phyloP scores from a whole-genome alignment of 2,329 filamentous ascomycete species.

The Venturia nashicola region DNA sequence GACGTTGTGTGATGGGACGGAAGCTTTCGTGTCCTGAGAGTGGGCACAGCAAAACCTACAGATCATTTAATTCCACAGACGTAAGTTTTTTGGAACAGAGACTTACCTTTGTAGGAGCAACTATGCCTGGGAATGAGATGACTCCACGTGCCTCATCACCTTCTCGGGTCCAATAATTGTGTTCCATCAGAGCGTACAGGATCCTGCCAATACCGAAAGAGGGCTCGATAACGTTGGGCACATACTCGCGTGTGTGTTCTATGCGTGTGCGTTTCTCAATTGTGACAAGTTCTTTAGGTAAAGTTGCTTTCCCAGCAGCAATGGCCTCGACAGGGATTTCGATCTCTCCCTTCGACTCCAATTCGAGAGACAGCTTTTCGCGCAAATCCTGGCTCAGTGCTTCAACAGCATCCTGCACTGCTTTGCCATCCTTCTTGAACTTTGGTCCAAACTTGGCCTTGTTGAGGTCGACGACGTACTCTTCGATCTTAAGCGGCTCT shows the following conservation, averaged over 20 bases:
- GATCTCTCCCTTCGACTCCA: slow-evolving; percentile 63
- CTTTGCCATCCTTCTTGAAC: slow-evolving; percentile 90
- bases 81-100: too few species aligned
- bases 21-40: slow-evolving; percentile 74
- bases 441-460: slow-evolving; percentile 93
- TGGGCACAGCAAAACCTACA: slow-evolving; percentile 57
- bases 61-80: too few species aligned
- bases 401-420: slow-evolving; percentile 67
- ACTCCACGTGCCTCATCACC: slow-evolving; percentile 76
- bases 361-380: slow-evolving; percentile 63
- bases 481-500: slow-evolving; percentile 67
- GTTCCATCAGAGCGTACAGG: slow-evolving; percentile 84
- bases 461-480: slow-evolving; percentile 78
- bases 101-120: slow-evolving; percentile 83
- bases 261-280: slow-evolving; percentile 75
- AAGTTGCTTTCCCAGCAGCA: slow-evolving; percentile 60
- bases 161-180: slow-evolving; percentile 85
- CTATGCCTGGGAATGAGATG: slow-evolving; percentile 59
- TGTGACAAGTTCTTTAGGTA: slow-evolving; percentile 65
- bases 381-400: slow-evolving; percentile 68
- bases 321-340: slow-evolving; percentile 59
- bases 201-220: slow-evolving; percentile 96
- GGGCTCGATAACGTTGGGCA: slow-evolving; percentile 91
- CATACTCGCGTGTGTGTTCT: slow-evolving; percentile 82
- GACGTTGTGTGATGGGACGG: slow-evolving; percentile 57